Base-by-base conservation (phyloP, 208 protist genomes). In the Vickermania ingenoplastis region DNA sequence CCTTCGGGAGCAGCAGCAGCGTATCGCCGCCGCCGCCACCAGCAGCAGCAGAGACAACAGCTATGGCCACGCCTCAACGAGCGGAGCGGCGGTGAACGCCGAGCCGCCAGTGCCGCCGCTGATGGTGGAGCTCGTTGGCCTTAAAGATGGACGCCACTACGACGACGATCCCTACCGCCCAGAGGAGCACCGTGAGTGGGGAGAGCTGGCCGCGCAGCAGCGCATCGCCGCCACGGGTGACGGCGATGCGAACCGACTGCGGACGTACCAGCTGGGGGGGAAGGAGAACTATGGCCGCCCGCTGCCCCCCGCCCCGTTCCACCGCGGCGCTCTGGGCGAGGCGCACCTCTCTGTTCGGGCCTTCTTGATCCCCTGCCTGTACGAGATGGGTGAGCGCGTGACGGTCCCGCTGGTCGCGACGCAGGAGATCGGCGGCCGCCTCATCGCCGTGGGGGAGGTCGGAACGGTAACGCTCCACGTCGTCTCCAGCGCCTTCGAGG, bases 261-360 rank as follows among this genome's bases (percentile, higher is more conserved):
- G 22, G 50, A 17, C 50, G 24, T 45, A 45, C 17, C 36, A 45
- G 36, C 36, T 45, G 36, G 36, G 36, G 7, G 36, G 36, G 36
- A 45, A 45, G 36, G 36, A 45, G 36, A 7, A 45, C 17, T 45
- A 45, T 17, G 36, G 36, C 36, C 36, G 17, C 11, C 36, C 36
- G 36, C 36, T 45, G 11, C 28, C 17, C 49, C 22, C 36, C 11
- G 36, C 36, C 36, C 36, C 36, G 36, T 45, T 45, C 17, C 63
- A 65, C 59, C 55, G 29, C 11, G 75, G 70, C 2, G 83, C 89
- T 36, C 60, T 94, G 13, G 87, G 76, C 29, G 65, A 65, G 27
- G 72, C 75, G 24, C 67, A 57, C 1, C 65, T 94, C 7, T 94
- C 87, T 2, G 61, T 91, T 21, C 81, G 87, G 28, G 83, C 81